These are phyloP conservation scores for Exserohilum turcica DNA, from an alignment of 2,329 filamentous ascomycete genomes.

Conservation along the genomic window DNA sequence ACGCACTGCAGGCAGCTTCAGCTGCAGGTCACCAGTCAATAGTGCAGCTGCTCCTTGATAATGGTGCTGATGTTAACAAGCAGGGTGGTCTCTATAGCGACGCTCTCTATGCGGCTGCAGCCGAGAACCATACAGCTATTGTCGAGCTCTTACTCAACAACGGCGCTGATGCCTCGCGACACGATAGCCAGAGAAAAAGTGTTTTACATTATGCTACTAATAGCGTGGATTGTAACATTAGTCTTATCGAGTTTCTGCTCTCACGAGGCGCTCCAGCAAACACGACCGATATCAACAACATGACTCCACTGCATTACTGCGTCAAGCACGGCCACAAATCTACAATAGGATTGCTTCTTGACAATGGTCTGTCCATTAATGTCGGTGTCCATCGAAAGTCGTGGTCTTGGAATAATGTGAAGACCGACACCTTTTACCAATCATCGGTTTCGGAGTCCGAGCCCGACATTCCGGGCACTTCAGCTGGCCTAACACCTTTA, in stretches of 20 bases:
- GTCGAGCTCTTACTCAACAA: neutral
- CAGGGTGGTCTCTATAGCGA: slow-evolving; percentile 17
- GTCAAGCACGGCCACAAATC: slow-evolving; percentile 14
- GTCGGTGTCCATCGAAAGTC: slow-evolving; percentile 6
- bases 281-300: slow-evolving; percentile 9
- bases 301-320: slow-evolving; percentile 17
- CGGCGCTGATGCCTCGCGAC: neutral
- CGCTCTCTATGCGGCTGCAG: slow-evolving; percentile 15
- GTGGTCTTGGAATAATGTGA: neutral
- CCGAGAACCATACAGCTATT: neutral
- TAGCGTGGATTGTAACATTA: neutral
- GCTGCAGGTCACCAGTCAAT: slow-evolving; percentile 20
- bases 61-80: slow-evolving; percentile 19
- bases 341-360: slow-evolving; percentile 11
- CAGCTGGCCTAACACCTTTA: neutral
- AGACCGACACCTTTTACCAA: neutral
- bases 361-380: slow-evolving; percentile 10
- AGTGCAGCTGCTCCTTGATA: slow-evolving; percentile 21
- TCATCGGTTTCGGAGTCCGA: neutral
- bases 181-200: neutral
- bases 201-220: slow-evolving; percentile 9
- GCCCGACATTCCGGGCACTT: neutral
- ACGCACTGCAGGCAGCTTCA: slow-evolving; percentile 33
- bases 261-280: slow-evolving; percentile 4
- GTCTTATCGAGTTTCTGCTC: slow-evolving; percentile 10